A percentile compares a stretch with the other conserved stretches of the same genome.
Evolutionary conservation across 352 stramenopile genomes (phyloP).

Genomic region (Globisporangium iwayamae): DNA sequence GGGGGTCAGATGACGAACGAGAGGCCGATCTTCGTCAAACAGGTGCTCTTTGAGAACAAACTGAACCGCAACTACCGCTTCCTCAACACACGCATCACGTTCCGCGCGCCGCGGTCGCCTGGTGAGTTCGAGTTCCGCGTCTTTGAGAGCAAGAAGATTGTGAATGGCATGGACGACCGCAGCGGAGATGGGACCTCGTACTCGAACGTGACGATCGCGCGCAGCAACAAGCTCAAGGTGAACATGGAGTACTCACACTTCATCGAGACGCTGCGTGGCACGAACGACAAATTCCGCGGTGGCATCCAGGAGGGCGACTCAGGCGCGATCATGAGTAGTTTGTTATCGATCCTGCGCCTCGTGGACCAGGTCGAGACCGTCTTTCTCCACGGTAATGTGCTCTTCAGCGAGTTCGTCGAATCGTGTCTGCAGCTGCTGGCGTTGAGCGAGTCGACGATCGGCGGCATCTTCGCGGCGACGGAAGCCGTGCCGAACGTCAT

Average conservation of each 20-base stretch:
- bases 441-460: slow-evolving; percentile 35
- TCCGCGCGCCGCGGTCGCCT: slow-evolving; percentile 68
- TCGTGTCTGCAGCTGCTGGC: slow-evolving; percentile 52
- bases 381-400: slow-evolving; percentile 61
- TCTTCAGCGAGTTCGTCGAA: slow-evolving; percentile 58
- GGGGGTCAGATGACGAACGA: slow-evolving; percentile 70
- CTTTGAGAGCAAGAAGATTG: slow-evolving; percentile 60
- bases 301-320: slow-evolving; percentile 49
- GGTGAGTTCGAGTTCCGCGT: slow-evolving; percentile 84
- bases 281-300: slow-evolving; percentile 62
- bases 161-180: slow-evolving; percentile 23
- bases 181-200: slow-evolving; percentile 24
- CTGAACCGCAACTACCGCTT: slow-evolving; percentile 55
- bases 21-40: slow-evolving; percentile 83
- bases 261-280: slow-evolving; percentile 64
- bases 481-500: slow-evolving; percentile 65
- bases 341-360: slow-evolving; percentile 60
- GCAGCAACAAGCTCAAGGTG: slow-evolving; percentile 71
- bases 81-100: slow-evolving; percentile 79
- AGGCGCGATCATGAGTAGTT: slow-evolving; percentile 52
- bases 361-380: slow-evolving; percentile 75
- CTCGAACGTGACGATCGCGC: slow-evolving; percentile 65
- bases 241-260: slow-evolving; percentile 78
- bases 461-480: slow-evolving; percentile 36
- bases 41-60: slow-evolving; percentile 80